phyloP scores from a whole-genome alignment of 495 filamentous ascomycete genomes.

The Astrothelium macrocarpum region DNA sequence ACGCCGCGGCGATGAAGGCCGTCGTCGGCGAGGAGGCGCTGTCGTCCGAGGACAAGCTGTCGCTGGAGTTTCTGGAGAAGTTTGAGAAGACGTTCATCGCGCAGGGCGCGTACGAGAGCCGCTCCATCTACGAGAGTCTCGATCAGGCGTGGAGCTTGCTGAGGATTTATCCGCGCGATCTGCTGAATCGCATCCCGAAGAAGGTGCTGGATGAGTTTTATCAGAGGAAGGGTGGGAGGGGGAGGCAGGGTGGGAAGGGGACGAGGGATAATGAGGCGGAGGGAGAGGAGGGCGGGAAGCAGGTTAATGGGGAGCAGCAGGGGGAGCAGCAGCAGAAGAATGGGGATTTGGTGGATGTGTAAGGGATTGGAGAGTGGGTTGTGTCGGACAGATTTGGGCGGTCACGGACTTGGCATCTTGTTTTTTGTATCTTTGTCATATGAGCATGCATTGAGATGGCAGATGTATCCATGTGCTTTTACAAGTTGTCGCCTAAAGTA shows the following conservation, averaged over 20 bases:
- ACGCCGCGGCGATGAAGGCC: slow-evolving; percentile 97
- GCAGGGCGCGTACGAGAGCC: slow-evolving; percentile 84
- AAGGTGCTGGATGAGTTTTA: slow-evolving; percentile 92
- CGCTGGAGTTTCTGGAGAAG: slow-evolving; percentile 95
- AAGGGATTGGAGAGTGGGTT: background rate
- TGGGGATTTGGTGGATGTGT: slow-evolving; percentile 34
- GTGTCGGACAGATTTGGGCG: background rate
- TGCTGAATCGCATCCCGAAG: slow-evolving; percentile 93
- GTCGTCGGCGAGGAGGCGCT: slow-evolving; percentile 97
- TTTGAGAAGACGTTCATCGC: slow-evolving; percentile 91
- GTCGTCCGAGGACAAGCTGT: slow-evolving; percentile 91
- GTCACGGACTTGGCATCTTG: background rate
- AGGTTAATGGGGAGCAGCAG: slow-evolving; percentile 30
- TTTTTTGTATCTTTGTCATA: background rate
- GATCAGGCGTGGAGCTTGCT: slow-evolving; percentile 94
- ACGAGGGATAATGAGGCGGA: slow-evolving; percentile 59
- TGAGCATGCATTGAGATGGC: background rate
- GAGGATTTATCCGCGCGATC: slow-evolving; percentile 91
- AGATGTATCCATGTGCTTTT: background rate
- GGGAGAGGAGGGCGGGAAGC: slow-evolving; percentile 41
- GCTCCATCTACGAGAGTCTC: slow-evolving; percentile 81
- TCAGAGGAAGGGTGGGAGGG: slow-evolving; percentile 44
- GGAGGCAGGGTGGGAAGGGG: slow-evolving; percentile 41
- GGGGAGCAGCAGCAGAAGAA: slow-evolving; percentile 35
- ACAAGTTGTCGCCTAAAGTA: background rate